Evolutionary conservation across 768 basidiomycete species (phyloP).

Genomic region (Boletus rufocinnamomeus): DNA sequence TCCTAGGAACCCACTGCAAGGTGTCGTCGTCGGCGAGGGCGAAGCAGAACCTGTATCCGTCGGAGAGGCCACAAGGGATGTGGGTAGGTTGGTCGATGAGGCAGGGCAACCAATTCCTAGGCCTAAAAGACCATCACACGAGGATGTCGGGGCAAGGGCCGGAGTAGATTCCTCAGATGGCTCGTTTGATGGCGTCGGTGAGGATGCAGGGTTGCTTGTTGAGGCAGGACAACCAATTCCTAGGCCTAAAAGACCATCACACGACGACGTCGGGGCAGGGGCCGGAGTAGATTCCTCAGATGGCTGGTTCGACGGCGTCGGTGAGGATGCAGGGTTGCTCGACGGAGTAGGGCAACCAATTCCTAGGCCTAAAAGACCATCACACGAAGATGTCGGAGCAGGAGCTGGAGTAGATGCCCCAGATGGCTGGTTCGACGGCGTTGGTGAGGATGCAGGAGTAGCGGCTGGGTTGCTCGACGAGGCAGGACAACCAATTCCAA

Average conservation of each 20-base stretch:
- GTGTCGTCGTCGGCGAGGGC: not conserved
- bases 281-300: not conserved
- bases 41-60: not conserved
- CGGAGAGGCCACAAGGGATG: not conserved
- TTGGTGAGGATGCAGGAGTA: too few relatives aligned
- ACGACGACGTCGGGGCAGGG: not conserved
- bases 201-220: not conserved
- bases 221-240: not conserved
- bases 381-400: not conserved
- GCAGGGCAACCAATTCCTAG: not conserved
- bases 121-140: not conserved
- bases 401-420: not conserved
- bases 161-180: not conserved
- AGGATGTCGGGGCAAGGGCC: not conserved
- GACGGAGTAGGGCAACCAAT: not conserved
- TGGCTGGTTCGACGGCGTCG: too few relatives aligned
- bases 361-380: not conserved
- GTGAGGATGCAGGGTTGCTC: too few relatives aligned
- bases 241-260: not conserved
- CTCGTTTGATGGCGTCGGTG: too few relatives aligned
- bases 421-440: too few relatives aligned
- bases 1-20: conserved; percentile 19
- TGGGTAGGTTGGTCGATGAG: not conserved
- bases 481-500: not conserved
- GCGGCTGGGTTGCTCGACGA: not conserved